Conservation (phyloP, 768 basidiomycete species). For the Termitomyces bulborhizus region DNA sequence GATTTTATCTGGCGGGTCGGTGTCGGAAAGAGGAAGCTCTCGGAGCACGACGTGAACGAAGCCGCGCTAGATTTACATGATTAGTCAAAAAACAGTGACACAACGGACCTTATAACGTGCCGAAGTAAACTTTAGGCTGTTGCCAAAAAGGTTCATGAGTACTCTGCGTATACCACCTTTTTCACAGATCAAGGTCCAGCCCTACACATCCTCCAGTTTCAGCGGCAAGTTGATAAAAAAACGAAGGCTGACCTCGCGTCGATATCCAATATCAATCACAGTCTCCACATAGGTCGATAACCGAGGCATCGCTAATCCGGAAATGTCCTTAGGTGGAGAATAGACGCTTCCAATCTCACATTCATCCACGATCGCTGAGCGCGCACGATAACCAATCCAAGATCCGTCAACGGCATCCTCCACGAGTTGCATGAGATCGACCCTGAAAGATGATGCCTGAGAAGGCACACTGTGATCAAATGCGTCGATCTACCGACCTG, state of each 20-base stretch:
- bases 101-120: conserved; percentile 31
- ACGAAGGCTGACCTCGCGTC: conserved; percentile 43
- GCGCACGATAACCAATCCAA: conserved; percentile 88
- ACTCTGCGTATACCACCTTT: conserved; percentile 89
- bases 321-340: conserved; percentile 66
- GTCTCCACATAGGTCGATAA: conserved; percentile 63
- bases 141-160: conserved; percentile 92
- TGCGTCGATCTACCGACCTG: conserved; percentile 37
- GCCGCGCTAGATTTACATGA: conserved; percentile 49
- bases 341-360: conserved; percentile 91
- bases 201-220: conserved; percentile 33
- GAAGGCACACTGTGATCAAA: conserved; percentile 2
- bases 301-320: conserved; percentile 34
- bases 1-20: conserved; percentile 50
- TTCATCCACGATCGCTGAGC: conserved; percentile 59
- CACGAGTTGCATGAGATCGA: conserved; percentile 75
- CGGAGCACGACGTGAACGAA: conserved; percentile 83
- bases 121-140: conserved; percentile 87
- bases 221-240: not conserved
- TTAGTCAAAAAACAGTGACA: not conserved
- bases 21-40: conserved; percentile 54
- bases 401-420: conserved; percentile 91
- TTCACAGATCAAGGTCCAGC: conserved; percentile 85
- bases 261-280: conserved; percentile 77
- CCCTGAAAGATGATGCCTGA: conserved; percentile 24